Evolutionary conservation across 768 basidiomycete genomes (phyloP), one percentile per base, ranked within the genome.

Genomic region (Lyophyllum shimeji): DNA sequence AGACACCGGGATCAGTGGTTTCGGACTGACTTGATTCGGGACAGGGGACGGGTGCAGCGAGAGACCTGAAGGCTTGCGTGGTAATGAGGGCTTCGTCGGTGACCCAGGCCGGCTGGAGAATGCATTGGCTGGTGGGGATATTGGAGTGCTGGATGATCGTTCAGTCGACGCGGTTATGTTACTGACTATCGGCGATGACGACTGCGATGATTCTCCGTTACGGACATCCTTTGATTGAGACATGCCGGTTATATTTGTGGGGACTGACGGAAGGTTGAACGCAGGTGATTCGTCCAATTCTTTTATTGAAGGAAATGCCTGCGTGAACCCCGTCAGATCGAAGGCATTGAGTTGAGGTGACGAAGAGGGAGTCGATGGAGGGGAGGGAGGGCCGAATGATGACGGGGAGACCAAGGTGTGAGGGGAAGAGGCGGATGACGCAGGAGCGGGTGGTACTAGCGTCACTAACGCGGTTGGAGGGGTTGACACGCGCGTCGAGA

Each of bases 231-330:
- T 67, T 20, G 57, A 37, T 25, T 49, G 46, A 20, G 61, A 59
- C 46, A 64, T 63, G 56, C 65, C 65, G 8, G 70, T 70, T 24
- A 65, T 59, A 18, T 73, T 77, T 0, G 77, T 78, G 17, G 80
- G 79, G 15, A 80, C 74, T 7, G 82, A 74, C 25, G 82, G 81
- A 33, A 85, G 72, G 43, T 69, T 72, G 59, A 82, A 74, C 7
- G 69, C 67, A 12, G 78, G 74, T 52, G 75, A 70, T 65, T 85
- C 84, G 57, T 90, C 83, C 25, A 92, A 71, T 65, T 91, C 88
- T 63, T 89, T 84, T 62, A 93, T 88, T 8, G 89, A 80, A 0
- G 90, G 90, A 59, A 92, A 93, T n/a, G 79, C 69, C 47, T 82
- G 79, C 4, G 79, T 70, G 63, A 90, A 90, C 31, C 83, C 84